phyloP scores from a whole-genome alignment of 768 basidiomycete species.

The Lepiota subincarnata region DNA sequence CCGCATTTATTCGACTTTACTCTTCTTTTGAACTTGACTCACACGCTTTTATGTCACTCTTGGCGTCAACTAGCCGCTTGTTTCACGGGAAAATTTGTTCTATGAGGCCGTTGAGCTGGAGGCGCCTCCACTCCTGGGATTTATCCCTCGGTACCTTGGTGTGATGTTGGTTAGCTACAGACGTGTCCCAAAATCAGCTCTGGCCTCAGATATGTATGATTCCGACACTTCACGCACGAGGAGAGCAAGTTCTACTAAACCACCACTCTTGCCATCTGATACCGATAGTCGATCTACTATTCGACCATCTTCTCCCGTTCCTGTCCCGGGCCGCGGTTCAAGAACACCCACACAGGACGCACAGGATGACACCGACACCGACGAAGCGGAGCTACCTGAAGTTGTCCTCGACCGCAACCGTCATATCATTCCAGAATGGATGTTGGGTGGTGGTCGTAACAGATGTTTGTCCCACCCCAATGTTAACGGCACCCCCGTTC shows the following conservation, averaged over 20 bases:
- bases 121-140: slow-evolving; percentile 86
- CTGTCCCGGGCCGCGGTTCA: slow-evolving; percentile 15
- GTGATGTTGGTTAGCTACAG: slow-evolving; percentile 99
- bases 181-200: slow-evolving; percentile 50
- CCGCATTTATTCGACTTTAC: slow-evolving; percentile 25
- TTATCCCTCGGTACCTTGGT: slow-evolving; percentile 96
- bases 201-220: slow-evolving; percentile 11
- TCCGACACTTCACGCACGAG: neutral
- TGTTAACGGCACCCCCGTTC: slow-evolving; percentile 27
- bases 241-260: slow-evolving; percentile 15
- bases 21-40: slow-evolving; percentile 16
- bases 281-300: slow-evolving; percentile 11
- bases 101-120: slow-evolving; percentile 96
- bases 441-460: slow-evolving; percentile 55
- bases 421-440: slow-evolving; percentile 96
- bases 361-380: slow-evolving; percentile 41
- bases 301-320: slow-evolving; percentile 14
- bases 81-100: slow-evolving; percentile 95
- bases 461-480: slow-evolving; percentile 50
- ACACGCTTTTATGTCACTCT: slow-evolving; percentile 17
- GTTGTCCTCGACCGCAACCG: slow-evolving; percentile 86
- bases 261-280: slow-evolving; percentile 26
- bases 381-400: slow-evolving; percentile 88
- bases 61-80: slow-evolving; percentile 67
- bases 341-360: slow-evolving; percentile 24